Base-by-base conservation (phyloP, 208 protist genomes). In the Trypanosoma boissoni region DNA sequence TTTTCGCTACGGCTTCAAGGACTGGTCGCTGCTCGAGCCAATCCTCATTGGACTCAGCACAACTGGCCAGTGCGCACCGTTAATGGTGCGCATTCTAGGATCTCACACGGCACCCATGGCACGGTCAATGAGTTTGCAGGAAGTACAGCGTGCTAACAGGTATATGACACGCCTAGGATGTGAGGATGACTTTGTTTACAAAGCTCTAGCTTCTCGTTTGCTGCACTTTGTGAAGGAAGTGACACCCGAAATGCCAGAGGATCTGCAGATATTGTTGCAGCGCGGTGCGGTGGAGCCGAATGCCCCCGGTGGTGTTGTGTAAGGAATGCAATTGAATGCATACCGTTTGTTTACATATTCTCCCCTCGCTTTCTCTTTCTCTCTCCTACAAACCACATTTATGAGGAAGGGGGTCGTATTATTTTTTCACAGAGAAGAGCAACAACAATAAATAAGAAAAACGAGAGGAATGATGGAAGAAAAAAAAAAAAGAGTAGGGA, bases 201-300 rank as follows among this genome's bases (percentile, higher is more conserved):
- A 87, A 46, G 69, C 71, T 0, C 63, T 95, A 51, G 85, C 85
- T 12, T 73, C 58, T 12, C 79, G 88, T 32, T 77, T 91, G 31
- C 66, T 86, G 59, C 78, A 92, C 32, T 95, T 95, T 72, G 85
- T 95, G 28, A 95, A 95, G 64, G 85, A 95, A 56, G 74, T 92
- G n/a, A 95, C 85, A 7, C 71, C 88, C 6, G 88, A 95, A 23
- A 84, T 91, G 75, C 85, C 88, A 26, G 74, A 92, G 41, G 88
- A 95, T 24, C 64, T 95, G 29, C 83, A 88, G 55, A 58, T 83
- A 10, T 67, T 95, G 12, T 57, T 95, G 12, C 83, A 95, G 49
- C 74, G 85, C 18, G 82, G 85, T 36, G 78, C 88, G 5, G 76
- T 91, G 20, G 76, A 66, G 46, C 16, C 44, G 62, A 41, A 63